Conservation (phyloP, 306 rosid genomes). For the Rosa chinensis region DNA sequence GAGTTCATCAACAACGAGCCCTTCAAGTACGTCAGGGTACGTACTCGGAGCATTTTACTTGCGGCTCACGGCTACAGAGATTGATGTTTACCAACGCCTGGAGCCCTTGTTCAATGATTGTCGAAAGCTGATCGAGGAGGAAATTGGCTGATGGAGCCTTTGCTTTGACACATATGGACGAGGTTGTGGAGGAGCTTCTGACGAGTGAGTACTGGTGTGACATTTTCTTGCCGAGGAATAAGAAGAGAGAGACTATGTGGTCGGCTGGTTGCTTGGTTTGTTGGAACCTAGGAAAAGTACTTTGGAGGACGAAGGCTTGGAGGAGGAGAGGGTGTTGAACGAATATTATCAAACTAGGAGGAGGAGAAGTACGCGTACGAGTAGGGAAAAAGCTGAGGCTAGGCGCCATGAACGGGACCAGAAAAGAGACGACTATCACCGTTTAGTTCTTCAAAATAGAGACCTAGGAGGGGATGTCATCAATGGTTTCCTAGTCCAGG, state of each 20-base stretch:
- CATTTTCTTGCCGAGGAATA: constrained; percentile 81
- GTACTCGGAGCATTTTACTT: constrained; percentile 75
- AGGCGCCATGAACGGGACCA: too few relatives aligned
- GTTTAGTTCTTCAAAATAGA: too few relatives aligned
- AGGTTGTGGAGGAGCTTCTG: constrained; percentile 91
- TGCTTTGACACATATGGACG: constrained; percentile 84
- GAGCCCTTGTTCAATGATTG: constrained; percentile 88
- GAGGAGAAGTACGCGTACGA: too few relatives aligned
- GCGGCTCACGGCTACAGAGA: constrained; percentile 84
- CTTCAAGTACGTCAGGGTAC: constrained; percentile 88
- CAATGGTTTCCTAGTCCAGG: too few relatives aligned
- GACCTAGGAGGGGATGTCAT: too few relatives aligned
- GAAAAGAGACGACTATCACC: too few relatives aligned
- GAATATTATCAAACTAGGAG: too few relatives aligned
- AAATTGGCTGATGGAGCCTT: constrained; percentile 79
- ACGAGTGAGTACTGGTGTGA: constrained; percentile 85
- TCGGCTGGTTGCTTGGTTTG: constrained; percentile 36
- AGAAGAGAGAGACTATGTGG: constrained; percentile 87
- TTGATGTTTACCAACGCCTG: constrained; percentile 73
- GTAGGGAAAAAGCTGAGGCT: too few relatives aligned
- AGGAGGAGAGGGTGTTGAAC: too few relatives aligned
- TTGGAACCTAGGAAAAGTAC: constrained; percentile 81
- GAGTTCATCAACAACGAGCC: constrained; percentile 90
- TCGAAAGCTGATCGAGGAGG: constrained; percentile 55
- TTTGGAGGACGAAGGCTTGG: constrained; percentile 35